These are phyloP conservation scores for Eimeria falciformis DNA, from an alignment of 169 alveolate species.

Conservation along the genomic window DNA sequence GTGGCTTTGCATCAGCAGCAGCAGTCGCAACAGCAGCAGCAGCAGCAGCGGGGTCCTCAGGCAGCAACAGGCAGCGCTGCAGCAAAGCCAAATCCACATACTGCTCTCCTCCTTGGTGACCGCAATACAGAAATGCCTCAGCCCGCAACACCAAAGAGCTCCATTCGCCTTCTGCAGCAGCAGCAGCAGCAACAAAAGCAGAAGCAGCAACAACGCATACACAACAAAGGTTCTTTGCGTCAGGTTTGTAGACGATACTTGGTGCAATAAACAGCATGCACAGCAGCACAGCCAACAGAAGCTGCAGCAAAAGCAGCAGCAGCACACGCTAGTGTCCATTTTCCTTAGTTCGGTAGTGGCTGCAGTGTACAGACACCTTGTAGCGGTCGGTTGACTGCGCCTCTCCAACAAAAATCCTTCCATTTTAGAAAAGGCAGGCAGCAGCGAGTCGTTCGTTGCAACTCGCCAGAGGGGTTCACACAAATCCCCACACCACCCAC, in stretches of 20 bases:
- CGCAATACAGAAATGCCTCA: conserved; percentile 84
- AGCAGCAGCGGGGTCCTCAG: not conserved
- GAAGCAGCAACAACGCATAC: not conserved
- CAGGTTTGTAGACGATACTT: no score
- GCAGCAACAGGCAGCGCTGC: conserved; percentile 76
- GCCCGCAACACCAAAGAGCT: conserved; percentile 40
- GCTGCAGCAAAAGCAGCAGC: conserved; percentile 58
- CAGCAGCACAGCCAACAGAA: not conserved
- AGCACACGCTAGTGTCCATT: not conserved
- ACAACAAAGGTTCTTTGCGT: not conserved
- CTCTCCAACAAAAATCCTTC: conserved; percentile 30
- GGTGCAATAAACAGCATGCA: not conserved
- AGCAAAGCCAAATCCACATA: conserved; percentile 78
- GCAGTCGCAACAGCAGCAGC: conserved; percentile 13
- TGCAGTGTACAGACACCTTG: conserved; percentile 4
- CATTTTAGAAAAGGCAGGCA: conserved; percentile 20
- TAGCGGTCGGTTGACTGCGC: not conserved
- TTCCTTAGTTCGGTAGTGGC: no score
- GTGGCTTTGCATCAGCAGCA: conserved; percentile 1
- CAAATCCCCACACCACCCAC: conserved; percentile 45
- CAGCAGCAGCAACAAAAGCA: conserved; percentile 62
- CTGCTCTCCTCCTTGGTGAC: conserved; percentile 87
- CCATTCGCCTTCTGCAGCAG: conserved; percentile 70
- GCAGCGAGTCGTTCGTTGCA: conserved; percentile 56
- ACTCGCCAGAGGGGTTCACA: conserved; percentile 68